Evolutionary conservation across 2,329 filamentous ascomycete genomes (phyloP).

Genomic region (Apiospora sp.): DNA sequence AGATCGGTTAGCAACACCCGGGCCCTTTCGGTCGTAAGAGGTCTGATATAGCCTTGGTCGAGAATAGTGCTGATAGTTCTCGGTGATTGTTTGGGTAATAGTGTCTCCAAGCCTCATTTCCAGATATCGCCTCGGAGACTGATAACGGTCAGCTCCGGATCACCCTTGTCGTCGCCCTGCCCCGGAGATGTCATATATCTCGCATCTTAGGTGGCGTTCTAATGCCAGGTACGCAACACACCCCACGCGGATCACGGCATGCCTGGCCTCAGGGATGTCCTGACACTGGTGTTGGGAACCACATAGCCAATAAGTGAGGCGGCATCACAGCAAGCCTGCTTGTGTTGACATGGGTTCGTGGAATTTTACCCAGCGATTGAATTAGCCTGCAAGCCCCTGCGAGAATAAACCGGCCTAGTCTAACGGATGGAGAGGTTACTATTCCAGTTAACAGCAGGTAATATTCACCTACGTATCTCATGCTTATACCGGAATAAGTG

Average conservation of each 20-base stretch:
- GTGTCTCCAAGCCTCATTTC: neutral
- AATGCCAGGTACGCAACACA: constrained; percentile 9
- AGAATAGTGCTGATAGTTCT: neutral
- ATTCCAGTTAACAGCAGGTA: too few relatives aligned
- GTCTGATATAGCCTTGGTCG: neutral
- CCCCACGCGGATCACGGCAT: neutral
- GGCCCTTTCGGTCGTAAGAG: too few relatives aligned
- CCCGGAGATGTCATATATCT: neutral
- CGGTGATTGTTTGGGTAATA: neutral
- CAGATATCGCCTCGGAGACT: neutral
- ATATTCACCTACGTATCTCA: too few relatives aligned
- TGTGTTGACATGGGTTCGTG: neutral
- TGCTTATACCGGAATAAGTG: too few relatives aligned
- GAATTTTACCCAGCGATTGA: neutral
- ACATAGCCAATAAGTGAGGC: neutral
- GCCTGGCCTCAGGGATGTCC: constrained; percentile 6
- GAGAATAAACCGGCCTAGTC: too few relatives aligned
- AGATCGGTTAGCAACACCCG: too few relatives aligned
- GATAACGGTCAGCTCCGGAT: constrained; percentile 10
- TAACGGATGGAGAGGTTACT: too few relatives aligned
- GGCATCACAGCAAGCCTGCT: neutral
- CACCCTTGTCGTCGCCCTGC: neutral
- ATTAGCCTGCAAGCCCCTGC: neutral
- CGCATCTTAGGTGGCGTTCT: constrained; percentile 19
- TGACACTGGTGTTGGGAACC: constrained; percentile 4